Conservation (phyloP, 331 rosid species). For the Pyracantha coccinea region DNA sequence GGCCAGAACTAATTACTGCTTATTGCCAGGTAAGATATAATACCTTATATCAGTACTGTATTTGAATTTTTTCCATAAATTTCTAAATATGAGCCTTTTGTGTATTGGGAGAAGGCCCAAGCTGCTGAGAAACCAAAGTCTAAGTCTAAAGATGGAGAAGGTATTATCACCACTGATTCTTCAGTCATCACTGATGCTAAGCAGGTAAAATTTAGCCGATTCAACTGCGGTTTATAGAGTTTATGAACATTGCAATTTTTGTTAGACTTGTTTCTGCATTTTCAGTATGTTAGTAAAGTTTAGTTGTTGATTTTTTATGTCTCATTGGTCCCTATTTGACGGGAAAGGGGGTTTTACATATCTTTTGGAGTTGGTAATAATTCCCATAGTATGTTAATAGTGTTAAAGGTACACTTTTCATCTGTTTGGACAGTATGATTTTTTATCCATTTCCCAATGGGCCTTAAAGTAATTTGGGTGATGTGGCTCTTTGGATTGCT, state of each 20-base stretch:
- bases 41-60: not conserved
- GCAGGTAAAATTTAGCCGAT: slow-evolving; percentile 27
- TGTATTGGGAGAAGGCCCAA: slow-evolving; percentile 45
- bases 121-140: slow-evolving; percentile 44
- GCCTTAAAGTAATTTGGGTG: not conserved
- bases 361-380: not conserved
- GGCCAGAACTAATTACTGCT: slow-evolving; percentile 81
- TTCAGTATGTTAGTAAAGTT: not conserved
- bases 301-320: not conserved
- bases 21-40: slow-evolving; percentile 62
- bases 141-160: slow-evolving; percentile 37
- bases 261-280: not conserved
- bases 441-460: not conserved
- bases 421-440: not conserved
- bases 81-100: slow-evolving; percentile 12
- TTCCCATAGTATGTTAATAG: not conserved
- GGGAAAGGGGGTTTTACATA: not conserved
- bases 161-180: slow-evolving; percentile 22
- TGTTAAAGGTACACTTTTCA: not conserved
- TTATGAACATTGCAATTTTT: slow-evolving; percentile 3
- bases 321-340: not conserved
- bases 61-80: slow-evolving; percentile 3
- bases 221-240: slow-evolving; percentile 11
- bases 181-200: slow-evolving; percentile 30
- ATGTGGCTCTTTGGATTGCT: slow-evolving; percentile 8